Evolutionary conservation across 2,329 filamentous ascomycete genomes (phyloP), one percentile per base, ranked within the genome.

Genomic region (Epichloe coenophiala): DNA sequence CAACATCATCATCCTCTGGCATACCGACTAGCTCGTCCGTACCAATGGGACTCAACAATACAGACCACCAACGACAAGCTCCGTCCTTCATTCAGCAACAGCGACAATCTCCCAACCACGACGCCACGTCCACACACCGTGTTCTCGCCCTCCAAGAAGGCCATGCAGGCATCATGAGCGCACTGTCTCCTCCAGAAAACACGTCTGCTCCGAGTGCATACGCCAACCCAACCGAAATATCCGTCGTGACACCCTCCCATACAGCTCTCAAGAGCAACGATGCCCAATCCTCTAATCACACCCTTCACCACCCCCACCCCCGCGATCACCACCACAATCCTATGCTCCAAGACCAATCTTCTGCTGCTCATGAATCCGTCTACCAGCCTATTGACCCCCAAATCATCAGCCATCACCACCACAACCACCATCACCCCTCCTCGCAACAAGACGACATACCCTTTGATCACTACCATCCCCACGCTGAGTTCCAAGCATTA

Each of bases 311-410:
- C 7, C 55, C 57, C 11, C 55, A 54, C 23, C 54, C 52, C 27
- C 57, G 52, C 27, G 44, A 52, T 38, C 60, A 65, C 23, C 63
- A 61, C 15, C 65, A 70, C 45, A 63, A 67, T 45, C 59, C 63
- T 52, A 57, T 65, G 59, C 53, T 67, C 12, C 65, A 68, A 15
- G 63, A 58, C 36, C 61, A 61, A 45, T 59, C 61, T 17, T 15
- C 49, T 45, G 21, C 49, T 43, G 53, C 57, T 27, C 59, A 57
- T 35, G 53, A 58, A 35, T 23, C 47, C 8, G 54, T 62, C 23
- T 76, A 75, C 59, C 74, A 78, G 49, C 77, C 76, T 27, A 79
- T 80, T 61, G 76, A 80, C 58, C 76, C 77, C n/a, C 75, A 76
- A 56, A 78, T 80, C 49, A 78, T 79, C 57, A 72, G 65, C 23